These are phyloP conservation scores for Termitomyces sp. DNA, from an alignment of 768 basidiomycete species.

Conservation along the genomic window DNA sequence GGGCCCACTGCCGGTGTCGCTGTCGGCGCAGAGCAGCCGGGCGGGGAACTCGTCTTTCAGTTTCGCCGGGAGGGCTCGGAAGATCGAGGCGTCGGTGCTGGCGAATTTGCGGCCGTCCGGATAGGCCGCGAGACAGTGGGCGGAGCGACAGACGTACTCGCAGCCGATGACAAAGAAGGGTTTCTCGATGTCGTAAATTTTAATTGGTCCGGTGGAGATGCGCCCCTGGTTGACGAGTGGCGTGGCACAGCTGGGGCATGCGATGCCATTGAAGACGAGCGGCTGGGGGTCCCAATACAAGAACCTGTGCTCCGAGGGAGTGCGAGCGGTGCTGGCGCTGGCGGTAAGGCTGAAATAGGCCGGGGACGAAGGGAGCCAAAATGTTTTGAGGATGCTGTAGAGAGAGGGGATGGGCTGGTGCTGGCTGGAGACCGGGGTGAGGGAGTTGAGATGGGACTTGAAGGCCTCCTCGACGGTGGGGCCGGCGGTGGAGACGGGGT, in stretches of 20 bases:
- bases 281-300: constrained; percentile 87
- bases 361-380: constrained; percentile 79
- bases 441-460: constrained; percentile 67
- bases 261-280: constrained; percentile 77
- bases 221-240: constrained; percentile 64
- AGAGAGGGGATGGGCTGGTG: constrained; percentile 58
- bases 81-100: constrained; percentile 67
- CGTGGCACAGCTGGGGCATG: constrained; percentile 60
- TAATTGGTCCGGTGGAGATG: constrained; percentile 70
- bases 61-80: constrained; percentile 61
- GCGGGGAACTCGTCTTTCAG: constrained; percentile 76
- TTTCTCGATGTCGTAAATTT: constrained; percentile 73
- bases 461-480: constrained; percentile 73
- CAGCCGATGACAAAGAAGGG: constrained; percentile 86
- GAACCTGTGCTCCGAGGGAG: constrained; percentile 70
- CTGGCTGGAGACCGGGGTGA: constrained; percentile 45
- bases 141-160: constrained; percentile 63
- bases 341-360: constrained; percentile 74
- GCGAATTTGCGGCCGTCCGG: constrained; percentile 62
- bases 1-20: constrained; percentile 51
- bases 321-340: constrained; percentile 61
- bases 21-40: constrained; percentile 48
- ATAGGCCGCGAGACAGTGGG: constrained; percentile 37
- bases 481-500: constrained; percentile 55
- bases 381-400: constrained; percentile 76